These are phyloP conservation scores for Globisporangium cederbergense DNA, from an alignment of 352 stramenopile species.

Conservation along the genomic window DNA sequence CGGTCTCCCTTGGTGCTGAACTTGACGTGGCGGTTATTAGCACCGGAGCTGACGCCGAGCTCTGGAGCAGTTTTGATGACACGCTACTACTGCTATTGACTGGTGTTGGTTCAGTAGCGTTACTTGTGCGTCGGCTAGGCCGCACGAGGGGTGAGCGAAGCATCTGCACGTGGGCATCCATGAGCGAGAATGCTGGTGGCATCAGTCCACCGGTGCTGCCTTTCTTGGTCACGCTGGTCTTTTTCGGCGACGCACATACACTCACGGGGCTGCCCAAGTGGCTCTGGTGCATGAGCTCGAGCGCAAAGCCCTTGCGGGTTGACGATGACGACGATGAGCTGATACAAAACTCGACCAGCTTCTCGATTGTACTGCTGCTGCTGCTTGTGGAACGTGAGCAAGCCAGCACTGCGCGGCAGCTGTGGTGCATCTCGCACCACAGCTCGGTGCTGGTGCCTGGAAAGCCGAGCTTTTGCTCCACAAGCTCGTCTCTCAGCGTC, in stretches of 20 bases:
- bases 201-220: slow-evolving; percentile 11
- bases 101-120: neutral
- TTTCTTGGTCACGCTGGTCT: slow-evolving; percentile 29
- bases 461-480: slow-evolving; percentile 21
- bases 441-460: slow-evolving; percentile 24
- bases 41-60: slow-evolving; percentile 8
- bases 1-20: neutral
- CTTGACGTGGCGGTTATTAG: neutral
- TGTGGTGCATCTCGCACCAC: slow-evolving; percentile 61
- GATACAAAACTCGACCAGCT: slow-evolving; percentile 50
- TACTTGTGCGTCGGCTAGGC: slow-evolving; percentile 35
- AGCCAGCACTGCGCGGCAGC: slow-evolving; percentile 36
- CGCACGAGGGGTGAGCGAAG: slow-evolving; percentile 51
- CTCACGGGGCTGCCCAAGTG: slow-evolving; percentile 23
- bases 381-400: slow-evolving; percentile 10
- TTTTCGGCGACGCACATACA: slow-evolving; percentile 40
- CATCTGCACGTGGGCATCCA: slow-evolving; percentile 41
- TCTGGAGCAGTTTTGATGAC: slow-evolving; percentile 11
- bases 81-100: neutral
- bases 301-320: slow-evolving; percentile 25
- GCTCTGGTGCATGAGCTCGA: slow-evolving; percentile 26
- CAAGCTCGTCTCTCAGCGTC: slow-evolving; percentile 39
- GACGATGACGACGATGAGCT: slow-evolving; percentile 14
- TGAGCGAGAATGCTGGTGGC: slow-evolving; percentile 30
- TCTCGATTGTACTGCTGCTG: slow-evolving; percentile 36